Conservation (phyloP, 768 basidiomycete species). For the Boletus fagicola region DNA sequence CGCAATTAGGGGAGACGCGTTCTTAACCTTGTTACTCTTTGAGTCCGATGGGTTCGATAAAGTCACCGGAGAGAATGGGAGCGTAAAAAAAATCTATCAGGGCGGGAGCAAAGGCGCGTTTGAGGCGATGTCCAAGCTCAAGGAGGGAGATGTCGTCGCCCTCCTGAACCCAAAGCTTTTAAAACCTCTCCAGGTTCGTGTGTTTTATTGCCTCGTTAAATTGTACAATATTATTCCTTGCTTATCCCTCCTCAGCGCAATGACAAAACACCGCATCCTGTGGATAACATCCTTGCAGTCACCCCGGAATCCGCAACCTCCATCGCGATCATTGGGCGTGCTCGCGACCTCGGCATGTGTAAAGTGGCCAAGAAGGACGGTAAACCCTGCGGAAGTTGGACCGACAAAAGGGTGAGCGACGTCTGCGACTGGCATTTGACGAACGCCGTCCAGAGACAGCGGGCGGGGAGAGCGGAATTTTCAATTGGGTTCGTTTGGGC, state of each 20-base stretch:
- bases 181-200: constrained; percentile 77
- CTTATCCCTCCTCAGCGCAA: constrained; percentile 18
- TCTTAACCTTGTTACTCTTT: constrained; percentile 80
- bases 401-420: constrained; percentile 81
- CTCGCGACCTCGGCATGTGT: constrained; percentile 86
- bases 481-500: constrained; percentile 60
- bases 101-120: constrained; percentile 94
- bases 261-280: constrained; percentile 66
- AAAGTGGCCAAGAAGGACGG: constrained; percentile 75
- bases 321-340: constrained; percentile 81
- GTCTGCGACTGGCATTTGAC: constrained; percentile 94
- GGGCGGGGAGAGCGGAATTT: constrained; percentile 85
- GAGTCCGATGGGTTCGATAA: constrained; percentile 76
- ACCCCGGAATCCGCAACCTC: constrained; percentile 81
- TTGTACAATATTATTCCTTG: not conserved
- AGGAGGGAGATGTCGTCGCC: constrained; percentile 87
- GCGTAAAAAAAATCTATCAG: constrained; percentile 63
- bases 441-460: constrained; percentile 67
- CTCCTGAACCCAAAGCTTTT: constrained; percentile 85
- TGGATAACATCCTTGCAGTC: constrained; percentile 78
- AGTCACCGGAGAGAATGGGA: constrained; percentile 49
- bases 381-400: constrained; percentile 82
- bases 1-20: constrained; percentile 76
- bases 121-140: constrained; percentile 80
- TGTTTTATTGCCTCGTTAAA: not conserved